A percentile compares a stretch with the other conserved stretches of the same genome.
Conservation (phyloP, 1,139 yeast genomes). For the Pichia sp. region DNA sequence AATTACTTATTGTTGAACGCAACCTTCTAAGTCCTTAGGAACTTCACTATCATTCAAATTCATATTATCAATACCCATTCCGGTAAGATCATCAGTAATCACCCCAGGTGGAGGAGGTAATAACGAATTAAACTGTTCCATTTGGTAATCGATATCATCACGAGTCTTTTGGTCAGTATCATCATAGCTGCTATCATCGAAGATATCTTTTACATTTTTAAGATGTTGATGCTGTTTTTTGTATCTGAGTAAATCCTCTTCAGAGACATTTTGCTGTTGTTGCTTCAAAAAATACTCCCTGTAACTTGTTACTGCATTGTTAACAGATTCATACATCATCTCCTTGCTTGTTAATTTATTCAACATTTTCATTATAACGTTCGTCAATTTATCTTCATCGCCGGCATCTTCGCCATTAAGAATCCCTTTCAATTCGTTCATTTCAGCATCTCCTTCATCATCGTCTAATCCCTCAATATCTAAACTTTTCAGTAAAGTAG, state of each 20-base stretch:
- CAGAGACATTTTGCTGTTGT: slow-evolving; percentile 25
- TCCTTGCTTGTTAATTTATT: slow-evolving; percentile 81
- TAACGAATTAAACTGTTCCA: slow-evolving; percentile 68
- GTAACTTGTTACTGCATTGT: slow-evolving; percentile 65
- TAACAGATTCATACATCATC: slow-evolving; percentile 81
- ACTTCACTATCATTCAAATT: slow-evolving; percentile 23
- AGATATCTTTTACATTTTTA: slow-evolving; percentile 43
- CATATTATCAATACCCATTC: slow-evolving; percentile 3
- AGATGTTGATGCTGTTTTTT: slow-evolving; percentile 48
- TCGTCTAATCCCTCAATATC: slow-evolving; percentile 27
- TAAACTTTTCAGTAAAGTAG: slow-evolving; percentile 37
- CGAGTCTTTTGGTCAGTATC: slow-evolving; percentile 45
- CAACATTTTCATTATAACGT: slow-evolving; percentile 67
- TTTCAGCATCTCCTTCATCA: slow-evolving; percentile 8
- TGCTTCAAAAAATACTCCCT: slow-evolving; percentile 42
- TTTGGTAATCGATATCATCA: slow-evolving; percentile 43
- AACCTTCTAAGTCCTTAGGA: slow-evolving; percentile 24
- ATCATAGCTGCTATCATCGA: slow-evolving; percentile 46
- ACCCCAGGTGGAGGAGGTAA: slow-evolving; percentile 87
- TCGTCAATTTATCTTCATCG: slow-evolving; percentile 49
- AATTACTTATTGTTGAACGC: slow-evolving; percentile 23
- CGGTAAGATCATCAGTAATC: slow-evolving; percentile 23
- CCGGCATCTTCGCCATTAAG: slow-evolving; percentile 23
- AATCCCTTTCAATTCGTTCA: slow-evolving; percentile 21
- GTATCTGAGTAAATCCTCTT: slow-evolving; percentile 35